phyloP scores from a whole-genome alignment of 129 eudicot species.

The Arctium lappa region DNA sequence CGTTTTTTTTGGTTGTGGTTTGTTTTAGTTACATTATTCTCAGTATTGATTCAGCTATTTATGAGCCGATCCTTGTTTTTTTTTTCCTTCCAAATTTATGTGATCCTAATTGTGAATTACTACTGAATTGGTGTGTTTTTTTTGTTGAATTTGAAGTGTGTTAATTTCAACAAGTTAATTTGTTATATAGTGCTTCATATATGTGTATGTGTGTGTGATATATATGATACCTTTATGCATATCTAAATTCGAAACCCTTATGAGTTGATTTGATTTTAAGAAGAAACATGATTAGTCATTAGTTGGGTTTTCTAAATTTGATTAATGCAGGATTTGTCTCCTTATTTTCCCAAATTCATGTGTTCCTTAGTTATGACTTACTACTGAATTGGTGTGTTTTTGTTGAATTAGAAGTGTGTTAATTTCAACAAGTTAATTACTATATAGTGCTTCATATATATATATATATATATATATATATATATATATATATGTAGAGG shows the following conservation, averaged over 20 bases:
- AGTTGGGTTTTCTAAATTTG: background rate
- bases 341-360: background rate
- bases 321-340: background rate
- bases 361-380: background rate
- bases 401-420: background rate
- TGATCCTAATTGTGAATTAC: background rate
- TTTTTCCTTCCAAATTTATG: background rate
- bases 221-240: background rate
- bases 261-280: background rate
- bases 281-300: background rate
- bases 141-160: background rate
- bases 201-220: no score
- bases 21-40: background rate
- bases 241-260: background rate
- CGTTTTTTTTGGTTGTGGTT: background rate
- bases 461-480: background rate
- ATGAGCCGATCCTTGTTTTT: background rate
- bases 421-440: background rate
- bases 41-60: constrained; percentile 8
- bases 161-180: no score
- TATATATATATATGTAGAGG: background rate
- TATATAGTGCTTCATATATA: background rate
- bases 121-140: background rate
- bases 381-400: background rate
- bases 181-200: no score